phyloP scores from a whole-genome alignment of 2,329 filamentous ascomycete species.

The Sporothrix pseudoabietina region DNA sequence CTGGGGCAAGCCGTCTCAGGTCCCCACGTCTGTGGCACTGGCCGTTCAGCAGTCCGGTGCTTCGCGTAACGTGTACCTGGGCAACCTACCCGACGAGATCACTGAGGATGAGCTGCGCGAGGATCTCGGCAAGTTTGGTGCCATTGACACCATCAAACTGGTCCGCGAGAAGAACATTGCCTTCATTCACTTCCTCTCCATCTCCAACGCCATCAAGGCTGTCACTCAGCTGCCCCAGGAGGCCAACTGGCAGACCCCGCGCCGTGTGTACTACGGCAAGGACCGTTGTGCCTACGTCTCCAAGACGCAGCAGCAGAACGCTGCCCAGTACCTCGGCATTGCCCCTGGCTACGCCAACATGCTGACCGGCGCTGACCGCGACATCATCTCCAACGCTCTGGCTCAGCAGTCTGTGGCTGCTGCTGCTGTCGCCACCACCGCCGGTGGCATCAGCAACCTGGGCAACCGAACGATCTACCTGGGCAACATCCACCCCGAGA shows the following conservation, averaged over 20 bases:
- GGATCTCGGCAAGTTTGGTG: slow-evolving; percentile 92
- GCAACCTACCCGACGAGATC: slow-evolving; percentile 87
- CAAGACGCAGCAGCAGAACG: slow-evolving; percentile 99
- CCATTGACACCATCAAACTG: slow-evolving; percentile 96
- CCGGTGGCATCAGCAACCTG: slow-evolving; percentile 94
- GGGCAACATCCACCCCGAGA: slow-evolving; percentile 98
- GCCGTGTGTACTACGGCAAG: slow-evolving; percentile 97
- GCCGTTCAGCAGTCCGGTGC: slow-evolving; percentile 97
- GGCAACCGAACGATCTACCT: slow-evolving; percentile 97
- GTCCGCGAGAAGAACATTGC: slow-evolving; percentile 97
- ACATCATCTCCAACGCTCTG: slow-evolving; percentile 92
- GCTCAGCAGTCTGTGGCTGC: slow-evolving; percentile 97
- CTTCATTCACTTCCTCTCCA: slow-evolving; percentile 96
- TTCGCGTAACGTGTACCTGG: slow-evolving; percentile 94
- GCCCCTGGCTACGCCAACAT: slow-evolving; percentile 96
- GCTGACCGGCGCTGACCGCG: slow-evolving; percentile 91
- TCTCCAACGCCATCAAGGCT: slow-evolving; percentile 97
- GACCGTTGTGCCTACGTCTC: slow-evolving; percentile 98
- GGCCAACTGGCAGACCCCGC: slow-evolving; percentile 92
- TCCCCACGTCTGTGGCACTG: slow-evolving; percentile 94
- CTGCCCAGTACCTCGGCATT: slow-evolving; percentile 95
- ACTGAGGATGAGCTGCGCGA: slow-evolving; percentile 90
- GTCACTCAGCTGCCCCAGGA: slow-evolving; percentile 96
- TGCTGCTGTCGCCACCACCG: slow-evolving; percentile 92
- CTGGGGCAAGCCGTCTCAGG: slow-evolving; percentile 98